Conservation (phyloP, 441 rosid species). For the Arabidopsis lyrata region DNA sequence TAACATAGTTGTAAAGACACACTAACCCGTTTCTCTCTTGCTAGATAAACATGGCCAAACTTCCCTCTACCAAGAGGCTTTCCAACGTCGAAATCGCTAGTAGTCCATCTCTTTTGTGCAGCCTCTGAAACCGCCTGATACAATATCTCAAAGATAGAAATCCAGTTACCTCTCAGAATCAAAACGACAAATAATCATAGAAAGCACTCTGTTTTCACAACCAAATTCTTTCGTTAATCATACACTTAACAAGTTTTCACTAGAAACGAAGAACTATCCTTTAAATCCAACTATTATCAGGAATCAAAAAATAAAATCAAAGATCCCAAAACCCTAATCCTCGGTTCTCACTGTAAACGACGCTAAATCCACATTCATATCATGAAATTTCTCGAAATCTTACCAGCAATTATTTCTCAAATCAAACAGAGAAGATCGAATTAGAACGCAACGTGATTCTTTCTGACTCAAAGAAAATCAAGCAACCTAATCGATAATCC, state of each 20-base stretch:
- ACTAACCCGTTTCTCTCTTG: conserved; percentile 89
- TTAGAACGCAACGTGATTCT: not conserved
- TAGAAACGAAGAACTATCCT: not conserved
- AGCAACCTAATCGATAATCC: not conserved
- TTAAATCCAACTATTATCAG: not conserved
- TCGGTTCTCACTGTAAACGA: not conserved
- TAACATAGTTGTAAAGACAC: not conserved
- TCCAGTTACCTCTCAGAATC: not conserved
- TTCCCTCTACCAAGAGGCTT: conserved; percentile 97
- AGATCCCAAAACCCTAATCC: not conserved
- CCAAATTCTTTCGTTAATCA: too few species aligned
- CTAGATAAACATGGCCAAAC: conserved; percentile 93
- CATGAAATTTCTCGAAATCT: not conserved
- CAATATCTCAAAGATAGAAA: conserved; percentile 1
- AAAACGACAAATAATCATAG: not conserved
- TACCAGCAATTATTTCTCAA: not conserved
- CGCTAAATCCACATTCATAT: not conserved
- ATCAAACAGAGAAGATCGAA: not conserved
- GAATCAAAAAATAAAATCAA: not conserved
- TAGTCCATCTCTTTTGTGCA: conserved; percentile 82
- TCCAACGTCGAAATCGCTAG: conserved; percentile 85
- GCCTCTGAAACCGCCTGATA: conserved; percentile 57
- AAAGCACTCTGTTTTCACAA: not conserved
- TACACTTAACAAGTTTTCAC: too few species aligned
- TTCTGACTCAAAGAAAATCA: not conserved